phyloP scores from a whole-genome alignment of 2,329 filamentous ascomycete genomes.

The Penicillium sp. region DNA sequence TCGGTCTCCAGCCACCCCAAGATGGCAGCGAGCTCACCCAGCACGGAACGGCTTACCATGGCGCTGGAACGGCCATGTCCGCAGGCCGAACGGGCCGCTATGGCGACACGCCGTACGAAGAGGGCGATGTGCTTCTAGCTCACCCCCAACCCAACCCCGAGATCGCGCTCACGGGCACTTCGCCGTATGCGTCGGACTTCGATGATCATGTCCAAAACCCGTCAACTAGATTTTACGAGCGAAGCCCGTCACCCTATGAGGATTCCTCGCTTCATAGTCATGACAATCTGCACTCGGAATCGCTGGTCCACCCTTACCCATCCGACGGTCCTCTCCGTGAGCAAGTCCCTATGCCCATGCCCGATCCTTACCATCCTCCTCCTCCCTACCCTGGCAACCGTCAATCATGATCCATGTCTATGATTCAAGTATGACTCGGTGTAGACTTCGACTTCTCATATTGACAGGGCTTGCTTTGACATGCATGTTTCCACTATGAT shows the following conservation, averaged over 20 bases:
- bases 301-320: constrained; percentile 14
- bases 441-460: background rate
- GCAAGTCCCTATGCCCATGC: constrained; percentile 30
- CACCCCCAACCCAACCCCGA: constrained; percentile 38
- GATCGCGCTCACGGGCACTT: constrained; percentile 17
- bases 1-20: constrained; percentile 26
- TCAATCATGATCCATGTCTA: constrained; percentile 10
- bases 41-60: constrained; percentile 27
- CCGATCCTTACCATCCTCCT: constrained; percentile 29
- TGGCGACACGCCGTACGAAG: constrained; percentile 25
- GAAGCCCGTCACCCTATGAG: constrained; percentile 13
- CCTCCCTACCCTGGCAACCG: constrained; percentile 24
- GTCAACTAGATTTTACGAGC: constrained; percentile 11
- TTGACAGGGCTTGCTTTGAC: background rate
- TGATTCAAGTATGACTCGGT: constrained; percentile 5
- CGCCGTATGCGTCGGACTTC: constrained; percentile 18
- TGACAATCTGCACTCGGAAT: constrained; percentile 6
- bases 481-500: background rate
- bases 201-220: constrained; percentile 17
- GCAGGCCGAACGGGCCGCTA: constrained; percentile 25
- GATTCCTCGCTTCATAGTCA: constrained; percentile 11
- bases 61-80: constrained; percentile 21
- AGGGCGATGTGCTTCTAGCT: constrained; percentile 38
- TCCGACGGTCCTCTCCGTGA: constrained; percentile 25
- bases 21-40: constrained; percentile 5